Evolutionary conservation across 2,329 filamentous ascomycete species (phyloP), one percentile per base, ranked within the genome.

Genomic region (Ophiocordyceps camponoti-rufipedis): DNA sequence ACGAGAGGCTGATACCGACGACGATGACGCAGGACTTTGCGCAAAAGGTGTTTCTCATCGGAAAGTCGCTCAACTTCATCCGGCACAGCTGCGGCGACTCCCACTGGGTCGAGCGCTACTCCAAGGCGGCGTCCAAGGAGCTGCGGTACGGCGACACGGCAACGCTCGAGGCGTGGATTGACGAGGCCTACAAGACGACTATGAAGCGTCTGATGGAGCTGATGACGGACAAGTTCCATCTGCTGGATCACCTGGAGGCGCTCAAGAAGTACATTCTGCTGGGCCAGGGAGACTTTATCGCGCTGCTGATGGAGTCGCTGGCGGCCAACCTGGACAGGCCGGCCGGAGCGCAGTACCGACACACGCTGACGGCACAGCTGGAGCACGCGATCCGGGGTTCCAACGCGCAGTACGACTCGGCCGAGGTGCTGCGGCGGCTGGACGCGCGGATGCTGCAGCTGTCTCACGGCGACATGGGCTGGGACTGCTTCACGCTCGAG

Each of bases 401-500:
- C 11, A 98, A 96, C 59, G 93, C 91, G 7, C 93, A 98, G 61
- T 94, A 87, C 58, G 91, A 98, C 62, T 83, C 83, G 4, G 77
- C 85, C 1, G 93, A 98, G 57, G 88, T 98, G 5, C 75, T 98
- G 28, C 79, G 86, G 5, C 78, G 91, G 11, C 74, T 98, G 4
- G 91, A 98, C 62, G 89, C 91, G n/a, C 84, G 93, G 49, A 96
- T 98, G 89, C 73, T 98, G 39, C 89, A 96, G 64, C 74, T 96
- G 6, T 93, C 84, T 9, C 88, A 95, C 55, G 91, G 91, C 44
- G 91, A 98, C 55, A 96, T 95, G 45, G 91, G 91, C 44, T 98
- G 91, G 91, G 91, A 98, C 58, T 94, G 93, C 58, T 98, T 98
- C 64, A 98, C 91, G 0, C 76, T 98, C 9, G 93, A 98, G 60